Conservation (phyloP, 2,329 filamentous ascomycete genomes). For the Magnaporthiopsis poae region DNA sequence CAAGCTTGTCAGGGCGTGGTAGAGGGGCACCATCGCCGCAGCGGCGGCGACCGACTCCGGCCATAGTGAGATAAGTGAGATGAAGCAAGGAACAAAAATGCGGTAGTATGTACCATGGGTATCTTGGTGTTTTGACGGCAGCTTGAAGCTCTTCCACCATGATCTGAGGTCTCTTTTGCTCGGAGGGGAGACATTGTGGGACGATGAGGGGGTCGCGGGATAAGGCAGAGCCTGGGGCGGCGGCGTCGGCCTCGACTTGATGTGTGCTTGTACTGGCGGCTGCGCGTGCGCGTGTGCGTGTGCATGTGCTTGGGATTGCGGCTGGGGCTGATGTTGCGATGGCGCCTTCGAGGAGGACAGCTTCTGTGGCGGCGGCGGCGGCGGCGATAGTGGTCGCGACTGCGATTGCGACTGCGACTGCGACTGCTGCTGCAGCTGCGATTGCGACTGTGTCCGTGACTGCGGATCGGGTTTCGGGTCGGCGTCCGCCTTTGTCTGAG, state of each 20-base stretch:
- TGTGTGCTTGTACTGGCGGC: not conserved
- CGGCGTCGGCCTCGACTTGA: not conserved
- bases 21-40: not conserved
- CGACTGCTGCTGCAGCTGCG: not conserved
- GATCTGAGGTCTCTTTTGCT: constrained; percentile 81
- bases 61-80: constrained; percentile 23
- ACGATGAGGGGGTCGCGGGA: constrained; percentile 11
- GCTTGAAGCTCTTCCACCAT: constrained; percentile 96
- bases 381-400: constrained; percentile 3
- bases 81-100: not conserved
- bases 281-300: constrained; percentile 1
- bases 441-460: not conserved
- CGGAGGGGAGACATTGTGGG: constrained; percentile 55
- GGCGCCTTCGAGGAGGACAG: not conserved
- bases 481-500: not conserved
- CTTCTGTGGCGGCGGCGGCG: constrained; percentile 7
- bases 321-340: constrained; percentile 14
- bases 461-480: not conserved
- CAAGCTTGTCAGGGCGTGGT: constrained; percentile 11
- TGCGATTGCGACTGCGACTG: not conserved
- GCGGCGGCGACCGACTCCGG: not conserved
- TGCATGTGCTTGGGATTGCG: constrained; percentile 12
- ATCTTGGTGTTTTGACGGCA: constrained; percentile 48
- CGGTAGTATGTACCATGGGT: constrained; percentile 13
- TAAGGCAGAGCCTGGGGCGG: not conserved